A percentile compares a stretch with the other conserved stretches of the same genome.
Conservation (phyloP, 2,329 filamentous ascomycete species). For the Alternaria sp. region DNA sequence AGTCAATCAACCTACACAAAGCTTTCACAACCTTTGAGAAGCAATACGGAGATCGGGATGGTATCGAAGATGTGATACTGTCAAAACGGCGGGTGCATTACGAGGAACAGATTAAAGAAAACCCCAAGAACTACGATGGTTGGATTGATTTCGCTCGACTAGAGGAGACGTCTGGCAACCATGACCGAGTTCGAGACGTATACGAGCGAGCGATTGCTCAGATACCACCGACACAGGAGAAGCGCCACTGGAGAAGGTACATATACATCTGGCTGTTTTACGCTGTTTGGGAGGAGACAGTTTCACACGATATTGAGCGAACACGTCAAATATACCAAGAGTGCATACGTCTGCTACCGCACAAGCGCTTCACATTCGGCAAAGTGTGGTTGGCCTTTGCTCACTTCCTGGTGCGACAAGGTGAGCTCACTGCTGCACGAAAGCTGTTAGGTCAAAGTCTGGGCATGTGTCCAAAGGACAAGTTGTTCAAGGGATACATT, state of each 20-base stretch:
- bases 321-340: conserved; percentile 91
- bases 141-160: conserved; percentile 96
- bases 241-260: conserved; percentile 95
- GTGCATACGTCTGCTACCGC: conserved; percentile 85
- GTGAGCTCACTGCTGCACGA: conserved; percentile 78
- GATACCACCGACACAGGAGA: conserved; percentile 92
- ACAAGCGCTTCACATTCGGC: conserved; percentile 96
- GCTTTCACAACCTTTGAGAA: conserved; percentile 98
- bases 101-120: conserved; percentile 92
- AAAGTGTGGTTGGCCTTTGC: conserved; percentile 96
- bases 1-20: conserved; percentile 85
- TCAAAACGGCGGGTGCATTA: conserved; percentile 92
- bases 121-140: conserved; percentile 93
- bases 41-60: conserved; percentile 91
- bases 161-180: conserved; percentile 84
- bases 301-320: conserved; percentile 78
- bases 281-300: conserved; percentile 91
- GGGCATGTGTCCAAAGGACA: conserved; percentile 95
- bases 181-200: conserved; percentile 84
- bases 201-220: conserved; percentile 97
- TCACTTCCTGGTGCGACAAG: conserved; percentile 90
- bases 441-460: conserved; percentile 91
- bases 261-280: conserved; percentile 99
- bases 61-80: conserved; percentile 94
- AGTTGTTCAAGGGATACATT: conserved; percentile 91